phyloP scores from a whole-genome alignment of 1,139 yeast species.

The Pichia sp. region DNA sequence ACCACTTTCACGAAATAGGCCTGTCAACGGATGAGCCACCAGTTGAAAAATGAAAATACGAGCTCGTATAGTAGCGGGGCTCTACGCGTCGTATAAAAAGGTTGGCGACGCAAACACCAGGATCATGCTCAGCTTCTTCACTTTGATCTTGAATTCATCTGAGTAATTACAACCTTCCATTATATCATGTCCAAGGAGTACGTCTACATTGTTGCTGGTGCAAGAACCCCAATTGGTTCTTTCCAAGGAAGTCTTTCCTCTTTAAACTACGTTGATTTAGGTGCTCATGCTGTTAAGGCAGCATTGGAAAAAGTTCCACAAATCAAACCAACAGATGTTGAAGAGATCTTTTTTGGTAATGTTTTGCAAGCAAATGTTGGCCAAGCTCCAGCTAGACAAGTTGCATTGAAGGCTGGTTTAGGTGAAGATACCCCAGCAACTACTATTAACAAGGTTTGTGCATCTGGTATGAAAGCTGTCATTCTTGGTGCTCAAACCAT shows the following conservation, averaged over 20 bases:
- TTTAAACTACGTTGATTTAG: constrained; percentile 73
- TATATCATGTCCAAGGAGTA: constrained; percentile 30
- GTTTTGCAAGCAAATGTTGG: constrained; percentile 92
- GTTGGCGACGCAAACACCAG: too few species aligned
- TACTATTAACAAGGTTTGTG: constrained; percentile 94
- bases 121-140: too few species aligned
- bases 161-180: neutral
- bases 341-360: constrained; percentile 88
- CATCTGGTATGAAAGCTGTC: constrained; percentile 89
- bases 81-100: constrained; percentile 1
- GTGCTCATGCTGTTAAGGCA: constrained; percentile 84
- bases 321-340: constrained; percentile 70
- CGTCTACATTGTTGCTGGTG: constrained; percentile 83
- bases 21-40: too few species aligned
- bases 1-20: too few species aligned
- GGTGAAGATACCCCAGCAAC: constrained; percentile 74
- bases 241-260: constrained; percentile 80
- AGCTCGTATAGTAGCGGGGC: too few species aligned
- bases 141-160: too few species aligned
- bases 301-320: constrained; percentile 81
- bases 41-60: too few species aligned
- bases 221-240: constrained; percentile 95
- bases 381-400: constrained; percentile 98
- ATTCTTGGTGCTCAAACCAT: constrained; percentile 88
- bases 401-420: constrained; percentile 84